Conservation (phyloP, 164 flowering plant genomes). For the Vitis labrusca region DNA sequence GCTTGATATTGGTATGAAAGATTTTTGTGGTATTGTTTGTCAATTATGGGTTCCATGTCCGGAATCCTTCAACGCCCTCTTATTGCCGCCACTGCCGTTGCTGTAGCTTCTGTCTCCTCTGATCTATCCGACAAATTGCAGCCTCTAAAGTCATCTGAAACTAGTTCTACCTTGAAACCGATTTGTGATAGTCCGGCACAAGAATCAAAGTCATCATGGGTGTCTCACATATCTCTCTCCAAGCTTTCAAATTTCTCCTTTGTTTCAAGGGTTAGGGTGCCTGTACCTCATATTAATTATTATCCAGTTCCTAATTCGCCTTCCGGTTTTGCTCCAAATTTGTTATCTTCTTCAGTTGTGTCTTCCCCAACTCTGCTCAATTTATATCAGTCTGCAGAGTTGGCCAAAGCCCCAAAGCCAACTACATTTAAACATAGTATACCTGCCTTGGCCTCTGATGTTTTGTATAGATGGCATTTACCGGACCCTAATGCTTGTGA, state of each 20-base stretch:
- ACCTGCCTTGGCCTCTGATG: slow-evolving; percentile 49
- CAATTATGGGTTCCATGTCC: slow-evolving; percentile 63
- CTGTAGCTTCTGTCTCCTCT: slow-evolving; percentile 57
- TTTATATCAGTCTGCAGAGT: slow-evolving; percentile 61
- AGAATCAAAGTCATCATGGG: slow-evolving; percentile 49
- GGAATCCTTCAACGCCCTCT: slow-evolving; percentile 76
- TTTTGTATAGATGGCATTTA: slow-evolving; percentile 86
- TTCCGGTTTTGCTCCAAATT: slow-evolving; percentile 8
- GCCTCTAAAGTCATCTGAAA: slow-evolving; percentile 27
- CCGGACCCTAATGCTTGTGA: slow-evolving; percentile 50
- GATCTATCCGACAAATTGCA: slow-evolving; percentile 51
- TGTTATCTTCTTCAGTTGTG: slow-evolving; percentile 21
- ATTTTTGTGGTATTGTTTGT: slow-evolving; percentile 11
- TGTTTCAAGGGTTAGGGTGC: slow-evolving; percentile 44
- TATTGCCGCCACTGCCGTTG: slow-evolving; percentile 67
- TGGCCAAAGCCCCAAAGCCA: slow-evolving; percentile 51
- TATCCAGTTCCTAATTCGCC: slow-evolving; percentile 24
- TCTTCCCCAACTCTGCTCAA: slow-evolving; percentile 41
- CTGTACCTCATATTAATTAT: slow-evolving; percentile 43
- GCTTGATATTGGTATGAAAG: slow-evolving; percentile 26
- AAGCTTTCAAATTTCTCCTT: slow-evolving; percentile 53
- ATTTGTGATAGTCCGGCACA: slow-evolving; percentile 8
- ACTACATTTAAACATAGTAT: slow-evolving; percentile 15
- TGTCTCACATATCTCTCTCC: slow-evolving; percentile 45
- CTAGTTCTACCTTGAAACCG: slow-evolving; percentile 24